These are phyloP conservation scores for Chytriomyces sp. DNA, from an alignment of 192 early-diverging fungal species.

Conservation along the genomic window DNA sequence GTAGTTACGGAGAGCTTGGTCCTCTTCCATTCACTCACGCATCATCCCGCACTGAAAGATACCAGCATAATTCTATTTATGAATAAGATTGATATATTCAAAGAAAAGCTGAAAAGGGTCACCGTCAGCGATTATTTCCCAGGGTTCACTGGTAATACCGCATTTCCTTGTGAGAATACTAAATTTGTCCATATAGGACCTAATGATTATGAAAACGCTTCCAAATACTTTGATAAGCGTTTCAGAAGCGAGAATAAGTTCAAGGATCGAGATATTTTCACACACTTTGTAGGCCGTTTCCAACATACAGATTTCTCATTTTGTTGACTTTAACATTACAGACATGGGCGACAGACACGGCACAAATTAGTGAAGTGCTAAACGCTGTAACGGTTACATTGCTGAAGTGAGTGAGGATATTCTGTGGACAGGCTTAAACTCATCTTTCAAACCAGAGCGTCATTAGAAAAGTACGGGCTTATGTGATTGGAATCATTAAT, in stretches of 20 bases:
- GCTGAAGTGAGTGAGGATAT: background rate
- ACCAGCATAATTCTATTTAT: conserved; percentile 91
- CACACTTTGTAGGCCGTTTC: too few species aligned
- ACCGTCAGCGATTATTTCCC: conserved; percentile 41
- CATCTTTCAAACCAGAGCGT: background rate
- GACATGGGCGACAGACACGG: background rate
- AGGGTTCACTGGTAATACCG: background rate
- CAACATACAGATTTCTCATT: too few species aligned
- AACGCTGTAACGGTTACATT: background rate
- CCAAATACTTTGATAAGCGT: conserved; percentile 39
- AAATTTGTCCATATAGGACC: conserved; percentile 27
- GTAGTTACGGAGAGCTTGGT: conserved; percentile 83
- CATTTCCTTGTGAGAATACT: background rate
- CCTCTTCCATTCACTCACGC: conserved; percentile 88
- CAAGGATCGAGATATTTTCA: background rate
- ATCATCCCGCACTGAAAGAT: conserved; percentile 89
- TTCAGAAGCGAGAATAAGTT: background rate
- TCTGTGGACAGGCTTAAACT: background rate
- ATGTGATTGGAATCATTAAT: too few species aligned
- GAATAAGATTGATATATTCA: conserved; percentile 82
- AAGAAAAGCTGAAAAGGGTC: conserved; percentile 49
- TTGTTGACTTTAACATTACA: too few species aligned
- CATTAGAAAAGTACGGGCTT: background rate
- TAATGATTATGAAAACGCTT: conserved; percentile 48
- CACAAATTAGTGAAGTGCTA: background rate